Conservation (phyloP, 2,329 filamentous ascomycete species). For the Talaromyces pinophilus region DNA sequence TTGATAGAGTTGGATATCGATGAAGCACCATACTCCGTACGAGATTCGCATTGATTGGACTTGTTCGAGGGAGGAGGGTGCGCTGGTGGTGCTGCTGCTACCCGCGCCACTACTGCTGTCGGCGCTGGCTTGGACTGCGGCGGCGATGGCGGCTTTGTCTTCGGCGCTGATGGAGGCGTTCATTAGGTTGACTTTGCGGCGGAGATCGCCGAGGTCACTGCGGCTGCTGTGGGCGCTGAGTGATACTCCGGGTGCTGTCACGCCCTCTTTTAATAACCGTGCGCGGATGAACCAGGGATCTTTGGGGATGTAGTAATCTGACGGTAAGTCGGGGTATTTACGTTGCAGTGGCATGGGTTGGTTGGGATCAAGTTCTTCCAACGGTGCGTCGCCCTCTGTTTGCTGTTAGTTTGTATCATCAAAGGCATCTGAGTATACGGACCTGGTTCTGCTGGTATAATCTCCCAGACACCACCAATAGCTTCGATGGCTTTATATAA, state of each 20-base stretch:
- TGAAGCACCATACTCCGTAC: slow-evolving; percentile 83
- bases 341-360: slow-evolving; percentile 44
- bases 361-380: slow-evolving; percentile 34
- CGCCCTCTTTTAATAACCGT: slow-evolving; percentile 81
- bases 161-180: slow-evolving; percentile 37
- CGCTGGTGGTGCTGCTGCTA: slow-evolving; percentile 32
- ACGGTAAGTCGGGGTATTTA: slow-evolving; percentile 47
- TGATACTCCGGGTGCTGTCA: slow-evolving; percentile 55
- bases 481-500: slow-evolving; percentile 90
- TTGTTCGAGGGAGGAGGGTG: slow-evolving; percentile 41
- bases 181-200: slow-evolving; percentile 42
- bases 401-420: neutral
- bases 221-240: slow-evolving; percentile 43
- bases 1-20: slow-evolving; percentile 94
- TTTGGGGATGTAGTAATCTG: slow-evolving; percentile 80
- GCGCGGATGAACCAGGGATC: slow-evolving; percentile 95
- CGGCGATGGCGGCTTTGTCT: slow-evolving; percentile 33
- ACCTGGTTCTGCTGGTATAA: slow-evolving; percentile 49
- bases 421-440: slow-evolving; percentile 13
- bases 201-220: slow-evolving; percentile 45
- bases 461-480: slow-evolving; percentile 85
- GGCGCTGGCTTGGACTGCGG: slow-evolving; percentile 34
- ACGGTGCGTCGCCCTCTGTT: slow-evolving; percentile 28
- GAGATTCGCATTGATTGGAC: slow-evolving; percentile 47
- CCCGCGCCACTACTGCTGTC: slow-evolving; percentile 35